Evolutionary conservation across 805 yeast genomes (phyloP).

Genomic region (Candida boidinii): DNA sequence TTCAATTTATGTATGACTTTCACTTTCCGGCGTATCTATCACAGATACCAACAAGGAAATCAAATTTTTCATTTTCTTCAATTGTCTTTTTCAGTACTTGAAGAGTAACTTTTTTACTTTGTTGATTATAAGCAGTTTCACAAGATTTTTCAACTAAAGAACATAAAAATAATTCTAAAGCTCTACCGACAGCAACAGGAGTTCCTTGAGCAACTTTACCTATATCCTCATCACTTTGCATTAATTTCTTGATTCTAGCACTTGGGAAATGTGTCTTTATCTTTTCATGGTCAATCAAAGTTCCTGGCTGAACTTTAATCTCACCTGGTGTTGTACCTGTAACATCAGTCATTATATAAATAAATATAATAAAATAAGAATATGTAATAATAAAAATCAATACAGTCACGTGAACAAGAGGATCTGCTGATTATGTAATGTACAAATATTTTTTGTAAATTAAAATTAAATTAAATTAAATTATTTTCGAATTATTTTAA

Average conservation of each 20-base stretch:
- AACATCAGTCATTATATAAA: too few species aligned
- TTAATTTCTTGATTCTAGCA: constrained; percentile 89
- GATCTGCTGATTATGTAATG: too few species aligned
- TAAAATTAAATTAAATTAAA: too few species aligned
- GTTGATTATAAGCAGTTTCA: constrained; percentile 63
- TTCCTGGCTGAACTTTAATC: too few species aligned
- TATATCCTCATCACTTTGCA: constrained; percentile 97
- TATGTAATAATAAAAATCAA: too few species aligned
- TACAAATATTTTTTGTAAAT: too few species aligned
- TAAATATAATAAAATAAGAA: too few species aligned
- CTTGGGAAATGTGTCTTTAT: constrained; percentile 83
- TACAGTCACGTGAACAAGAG: too few species aligned
- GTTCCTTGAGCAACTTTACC: constrained; percentile 99
- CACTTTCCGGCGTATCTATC: constrained; percentile 21
- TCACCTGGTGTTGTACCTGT: too few species aligned
- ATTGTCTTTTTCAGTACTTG: constrained; percentile 81
- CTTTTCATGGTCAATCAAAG: constrained; percentile 27
- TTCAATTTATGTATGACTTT: too few species aligned
- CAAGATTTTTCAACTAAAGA: constrained; percentile 80
- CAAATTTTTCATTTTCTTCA: constrained; percentile 81
- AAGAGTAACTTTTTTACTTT: constrained; percentile 74
- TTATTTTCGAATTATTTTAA: too few species aligned
- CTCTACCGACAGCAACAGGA: constrained; percentile 95
- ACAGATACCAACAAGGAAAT: constrained; percentile 70
- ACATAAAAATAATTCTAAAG: constrained; percentile 86